Evolutionary conservation across 2,329 filamentous ascomycete genomes (phyloP).

Genomic region (Cryphonectria japonica): DNA sequence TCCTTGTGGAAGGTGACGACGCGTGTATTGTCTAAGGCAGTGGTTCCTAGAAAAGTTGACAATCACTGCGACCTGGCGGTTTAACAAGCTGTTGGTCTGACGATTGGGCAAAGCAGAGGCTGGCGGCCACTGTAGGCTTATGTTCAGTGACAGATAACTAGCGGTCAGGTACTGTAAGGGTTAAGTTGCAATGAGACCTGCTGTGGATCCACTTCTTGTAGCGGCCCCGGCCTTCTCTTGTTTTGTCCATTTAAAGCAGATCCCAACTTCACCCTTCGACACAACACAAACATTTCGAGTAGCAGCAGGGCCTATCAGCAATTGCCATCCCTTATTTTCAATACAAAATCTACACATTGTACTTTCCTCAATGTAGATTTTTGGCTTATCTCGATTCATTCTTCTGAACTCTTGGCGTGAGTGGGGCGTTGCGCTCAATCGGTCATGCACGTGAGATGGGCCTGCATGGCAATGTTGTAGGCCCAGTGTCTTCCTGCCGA

Average conservation of each 20-base stretch:
- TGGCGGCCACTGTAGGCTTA: no score
- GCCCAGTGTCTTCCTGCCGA: background rate
- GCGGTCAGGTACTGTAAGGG: background rate
- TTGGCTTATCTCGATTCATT: background rate
- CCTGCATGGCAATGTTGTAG: background rate
- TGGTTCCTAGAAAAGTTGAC: no score
- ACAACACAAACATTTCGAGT: background rate
- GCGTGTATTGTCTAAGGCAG: no score
- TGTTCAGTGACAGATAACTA: background rate
- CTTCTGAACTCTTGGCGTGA: background rate
- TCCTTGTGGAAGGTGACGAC: no score
- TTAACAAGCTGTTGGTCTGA: no score
- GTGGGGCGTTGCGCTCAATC: background rate
- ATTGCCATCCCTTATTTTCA: background rate
- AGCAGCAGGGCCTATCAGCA: background rate
- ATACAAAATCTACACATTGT: background rate
- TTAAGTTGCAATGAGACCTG: background rate
- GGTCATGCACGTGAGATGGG: background rate
- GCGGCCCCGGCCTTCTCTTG: background rate
- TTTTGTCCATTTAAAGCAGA: background rate
- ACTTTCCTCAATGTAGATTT: background rate
- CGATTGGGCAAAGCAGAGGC: no score
- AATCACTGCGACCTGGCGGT: no score
- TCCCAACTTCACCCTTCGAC: background rate
- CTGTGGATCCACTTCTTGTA: background rate